Base-by-base conservation (phyloP, 768 basidiomycete species). In the Galerina sulciceps region DNA sequence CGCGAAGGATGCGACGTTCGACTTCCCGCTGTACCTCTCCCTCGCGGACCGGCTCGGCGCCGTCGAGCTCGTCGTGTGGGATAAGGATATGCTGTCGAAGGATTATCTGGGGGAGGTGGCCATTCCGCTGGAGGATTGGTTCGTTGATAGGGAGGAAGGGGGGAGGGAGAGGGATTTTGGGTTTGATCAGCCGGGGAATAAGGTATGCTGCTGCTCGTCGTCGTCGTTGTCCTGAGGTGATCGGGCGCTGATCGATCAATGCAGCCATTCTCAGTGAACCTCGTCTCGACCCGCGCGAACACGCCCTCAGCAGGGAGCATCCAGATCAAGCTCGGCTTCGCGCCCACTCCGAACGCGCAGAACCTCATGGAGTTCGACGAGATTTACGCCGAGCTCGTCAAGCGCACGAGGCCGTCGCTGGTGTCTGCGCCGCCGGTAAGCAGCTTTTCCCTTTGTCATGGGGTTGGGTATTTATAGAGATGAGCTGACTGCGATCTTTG, bases 91-190 rank as follows among this genome's bases (percentile, higher is more conserved):
- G 63, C 71, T 94, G 66, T 84, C 81, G 67, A 97, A 95, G 76
- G 96, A 98, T 44, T 99, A 97, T 71, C 81, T 99, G 14, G 97
- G 97, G 14, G 96, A 99, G 73, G 83, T 85, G 4, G 83, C 88
- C 0, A 63, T 98, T 6, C 83, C 86, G 0, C 69, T 96, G n/a
- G 88, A 88, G 17, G 86, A 91, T 35, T 96, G 94, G 93, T 97
- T 95, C 56, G 53, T 58, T 22, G 72, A 65, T 34, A 58, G 57
- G 13, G 55, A 56, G n/a, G n/a, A n/a, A n/a, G n/a, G n/a, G 1
- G 26, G 26, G 26, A 31, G 26, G 26, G 26, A 31, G 26, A 31
- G 26, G 15, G 73, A 76, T 0, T 83, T 80, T 58, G 81, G 67
- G 10, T 94, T 84, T 74, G 81, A 85, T 45, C 85, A 90, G 42